phyloP scores from a whole-genome alignment of 257 asterid species.

The Fraxinus excelsior region DNA sequence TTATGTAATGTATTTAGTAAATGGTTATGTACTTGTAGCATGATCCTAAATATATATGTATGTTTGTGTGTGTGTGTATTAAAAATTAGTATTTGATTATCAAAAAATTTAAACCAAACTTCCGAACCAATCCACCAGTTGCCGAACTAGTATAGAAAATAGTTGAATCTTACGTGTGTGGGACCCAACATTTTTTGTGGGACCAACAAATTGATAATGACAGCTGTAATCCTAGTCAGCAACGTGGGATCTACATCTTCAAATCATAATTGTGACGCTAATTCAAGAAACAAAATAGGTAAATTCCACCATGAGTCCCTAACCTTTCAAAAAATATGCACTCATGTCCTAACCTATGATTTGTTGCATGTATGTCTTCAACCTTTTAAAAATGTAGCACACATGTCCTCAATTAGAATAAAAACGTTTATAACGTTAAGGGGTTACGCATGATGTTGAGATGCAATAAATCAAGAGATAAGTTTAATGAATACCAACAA shows the following conservation, averaged over 20 bases:
- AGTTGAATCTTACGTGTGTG: conserved; percentile 1
- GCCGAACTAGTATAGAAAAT: background rate
- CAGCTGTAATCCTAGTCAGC: conserved; percentile 42
- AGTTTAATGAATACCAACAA: too few relatives aligned
- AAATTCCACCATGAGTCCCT: conserved; percentile 4
- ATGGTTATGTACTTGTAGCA: too few relatives aligned
- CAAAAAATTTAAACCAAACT: background rate
- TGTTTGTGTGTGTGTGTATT: too few relatives aligned
- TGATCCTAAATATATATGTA: too few relatives aligned
- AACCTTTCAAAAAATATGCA: background rate
- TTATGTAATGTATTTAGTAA: too few relatives aligned
- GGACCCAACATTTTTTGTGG: conserved; percentile 1
- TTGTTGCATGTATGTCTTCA: background rate
- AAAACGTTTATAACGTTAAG: too few relatives aligned
- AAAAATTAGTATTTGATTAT: too few relatives aligned
- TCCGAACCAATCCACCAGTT: background rate
- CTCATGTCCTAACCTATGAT: background rate
- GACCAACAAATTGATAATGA: conserved; percentile 21
- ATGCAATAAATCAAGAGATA: too few relatives aligned
- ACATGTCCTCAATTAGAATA: too few relatives aligned
- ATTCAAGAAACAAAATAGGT: conserved; percentile 18
- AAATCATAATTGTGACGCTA: conserved; percentile 22
- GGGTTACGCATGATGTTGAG: too few relatives aligned
- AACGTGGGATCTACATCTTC: conserved; percentile 58
- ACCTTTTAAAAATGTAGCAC: background rate